These are phyloP conservation scores for Gleditsia sinensis DNA, from an alignment of 306 rosid genomes.

Conservation along the genomic window DNA sequence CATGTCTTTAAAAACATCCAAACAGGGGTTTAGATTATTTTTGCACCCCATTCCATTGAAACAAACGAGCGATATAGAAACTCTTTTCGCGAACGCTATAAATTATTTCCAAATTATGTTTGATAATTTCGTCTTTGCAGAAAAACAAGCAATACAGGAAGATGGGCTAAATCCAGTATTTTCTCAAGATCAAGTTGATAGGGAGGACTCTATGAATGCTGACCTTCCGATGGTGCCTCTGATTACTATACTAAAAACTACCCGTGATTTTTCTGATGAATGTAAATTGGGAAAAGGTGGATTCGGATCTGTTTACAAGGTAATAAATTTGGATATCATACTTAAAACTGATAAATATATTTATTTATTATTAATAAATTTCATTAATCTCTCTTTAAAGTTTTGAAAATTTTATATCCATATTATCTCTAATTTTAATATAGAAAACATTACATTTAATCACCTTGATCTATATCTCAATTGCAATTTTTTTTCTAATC, in stretches of 20 bases:
- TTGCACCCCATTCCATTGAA: neutral
- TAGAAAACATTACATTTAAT: too few relatives aligned
- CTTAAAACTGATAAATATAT: neutral
- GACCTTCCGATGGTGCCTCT: constrained; percentile 46
- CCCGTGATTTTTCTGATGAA: constrained; percentile 35
- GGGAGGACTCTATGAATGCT: constrained; percentile 22
- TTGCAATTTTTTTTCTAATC: too few relatives aligned
- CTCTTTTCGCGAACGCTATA: neutral
- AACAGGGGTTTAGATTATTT: too few relatives aligned
- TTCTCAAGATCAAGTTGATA: constrained; percentile 29
- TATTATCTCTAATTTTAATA: neutral
- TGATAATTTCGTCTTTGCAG: constrained; percentile 25
- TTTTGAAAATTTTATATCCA: too few relatives aligned
- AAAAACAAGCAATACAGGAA: constrained; percentile 11
- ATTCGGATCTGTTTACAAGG: constrained; percentile 55
- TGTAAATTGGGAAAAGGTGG: constrained; percentile 49
- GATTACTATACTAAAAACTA: constrained; percentile 33
- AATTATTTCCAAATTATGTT: neutral
- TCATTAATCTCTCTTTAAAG: too few relatives aligned
- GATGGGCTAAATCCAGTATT: constrained; percentile 27
- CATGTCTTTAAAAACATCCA: too few relatives aligned
- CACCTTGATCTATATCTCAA: too few relatives aligned
- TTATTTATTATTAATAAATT: too few relatives aligned
- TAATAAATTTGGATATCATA: neutral
- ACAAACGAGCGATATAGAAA: neutral